Percentiles rank a stretch among this genome's conserved stretches.
Conservation (phyloP, 441 rosid genomes). For the Geranium incanum region DNA sequence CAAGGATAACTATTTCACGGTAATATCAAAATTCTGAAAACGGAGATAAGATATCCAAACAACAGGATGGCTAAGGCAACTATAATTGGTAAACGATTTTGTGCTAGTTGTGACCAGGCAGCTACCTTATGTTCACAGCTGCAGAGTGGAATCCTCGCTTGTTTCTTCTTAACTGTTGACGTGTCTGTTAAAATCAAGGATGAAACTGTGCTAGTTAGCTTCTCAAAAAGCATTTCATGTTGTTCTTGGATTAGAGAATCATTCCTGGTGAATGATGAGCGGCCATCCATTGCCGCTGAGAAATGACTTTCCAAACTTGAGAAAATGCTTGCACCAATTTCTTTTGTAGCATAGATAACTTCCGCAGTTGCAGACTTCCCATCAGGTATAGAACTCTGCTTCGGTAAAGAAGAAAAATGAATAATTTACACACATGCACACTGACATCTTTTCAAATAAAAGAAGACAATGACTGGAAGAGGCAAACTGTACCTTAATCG, state of each 20-base stretch:
- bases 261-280: conserved; percentile 22
- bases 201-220: conserved; percentile 33
- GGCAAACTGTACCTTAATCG: conserved; percentile 46
- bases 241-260: conserved; percentile 36
- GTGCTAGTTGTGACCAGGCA: conserved; percentile 49
- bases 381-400: conserved; percentile 41
- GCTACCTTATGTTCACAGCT: conserved; percentile 65
- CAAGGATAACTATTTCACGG: background rate
- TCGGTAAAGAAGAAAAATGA: conserved; percentile 17
- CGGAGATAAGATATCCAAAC: conserved; percentile 42
- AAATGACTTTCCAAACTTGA: conserved; percentile 52
- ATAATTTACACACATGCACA: conserved; percentile 13
- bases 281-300: conserved; percentile 29
- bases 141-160: conserved; percentile 28
- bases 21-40: conserved; percentile 28
- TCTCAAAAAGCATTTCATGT: conserved; percentile 39
- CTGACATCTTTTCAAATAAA: background rate
- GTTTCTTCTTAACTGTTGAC: conserved; percentile 22
- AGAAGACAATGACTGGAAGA: conserved; percentile 13
- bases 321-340: conserved; percentile 47
- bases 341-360: conserved; percentile 41
- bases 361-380: conserved; percentile 43
- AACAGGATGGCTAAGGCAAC: conserved; percentile 35
- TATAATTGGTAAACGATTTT: conserved; percentile 40
- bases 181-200: conserved; percentile 36